These are phyloP conservation scores for Ceratobasidium sp. DNA, from an alignment of 1,284 basidiomycete genomes.

Conservation along the genomic window DNA sequence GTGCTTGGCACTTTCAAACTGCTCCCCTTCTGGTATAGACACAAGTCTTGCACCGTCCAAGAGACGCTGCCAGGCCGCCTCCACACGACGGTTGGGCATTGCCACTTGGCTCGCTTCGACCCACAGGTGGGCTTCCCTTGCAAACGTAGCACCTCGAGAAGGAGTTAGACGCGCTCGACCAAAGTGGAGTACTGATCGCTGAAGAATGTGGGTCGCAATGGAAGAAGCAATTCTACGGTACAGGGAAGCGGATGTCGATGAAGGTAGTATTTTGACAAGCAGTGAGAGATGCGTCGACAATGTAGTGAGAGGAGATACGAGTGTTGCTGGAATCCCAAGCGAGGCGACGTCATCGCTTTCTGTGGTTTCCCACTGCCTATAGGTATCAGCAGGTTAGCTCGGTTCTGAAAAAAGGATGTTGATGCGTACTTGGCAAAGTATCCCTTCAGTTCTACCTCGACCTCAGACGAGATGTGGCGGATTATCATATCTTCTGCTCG, in stretches of 20 bases:
- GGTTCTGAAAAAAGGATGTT: neutral
- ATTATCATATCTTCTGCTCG: slow-evolving; percentile 88
- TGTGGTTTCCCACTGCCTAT: slow-evolving; percentile 50
- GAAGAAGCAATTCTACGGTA: slow-evolving; percentile 74
- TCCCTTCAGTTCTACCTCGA: slow-evolving; percentile 72
- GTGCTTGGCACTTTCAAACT: slow-evolving; percentile 43
- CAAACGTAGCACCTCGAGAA: slow-evolving; percentile 62
- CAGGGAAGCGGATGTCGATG: slow-evolving; percentile 59
- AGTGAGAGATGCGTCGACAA: slow-evolving; percentile 74
- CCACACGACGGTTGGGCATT: slow-evolving; percentile 58
- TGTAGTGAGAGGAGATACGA: slow-evolving; percentile 73
- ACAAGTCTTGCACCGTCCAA: slow-evolving; percentile 71
- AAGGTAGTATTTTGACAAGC: slow-evolving; percentile 66
- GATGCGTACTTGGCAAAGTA: slow-evolving; percentile 62
- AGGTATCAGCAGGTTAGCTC: neutral
- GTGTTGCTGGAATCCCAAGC: slow-evolving; percentile 64
- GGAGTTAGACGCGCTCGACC: slow-evolving; percentile 65
- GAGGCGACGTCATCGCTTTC: slow-evolving; percentile 47
- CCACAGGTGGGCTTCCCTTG: slow-evolving; percentile 78
- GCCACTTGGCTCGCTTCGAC: slow-evolving; percentile 68
- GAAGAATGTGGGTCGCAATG: slow-evolving; percentile 75
- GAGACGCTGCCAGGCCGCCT: slow-evolving; percentile 75
- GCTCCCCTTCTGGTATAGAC: slow-evolving; percentile 54
- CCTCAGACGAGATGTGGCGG: slow-evolving; percentile 77
- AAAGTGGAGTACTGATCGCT: slow-evolving; percentile 80